Conservation (phyloP, 208 protist species). For the Trypanosoma scelopori region DNA sequence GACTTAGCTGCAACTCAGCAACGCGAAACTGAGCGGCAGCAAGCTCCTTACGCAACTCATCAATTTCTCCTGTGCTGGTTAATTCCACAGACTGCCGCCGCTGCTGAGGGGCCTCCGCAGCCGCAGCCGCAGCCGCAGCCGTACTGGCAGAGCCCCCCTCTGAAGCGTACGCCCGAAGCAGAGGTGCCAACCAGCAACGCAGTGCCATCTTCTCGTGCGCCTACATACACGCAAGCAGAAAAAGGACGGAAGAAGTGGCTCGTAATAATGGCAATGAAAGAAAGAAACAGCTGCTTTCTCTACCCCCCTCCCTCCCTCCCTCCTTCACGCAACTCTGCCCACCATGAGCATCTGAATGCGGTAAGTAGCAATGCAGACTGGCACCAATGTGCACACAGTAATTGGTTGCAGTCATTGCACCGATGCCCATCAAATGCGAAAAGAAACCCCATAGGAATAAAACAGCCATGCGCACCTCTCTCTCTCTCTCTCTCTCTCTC, state of each 20-base stretch:
- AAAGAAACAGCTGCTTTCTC: too few relatives aligned
- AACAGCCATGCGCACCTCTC: too few relatives aligned
- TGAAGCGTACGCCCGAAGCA: constrained; percentile 2
- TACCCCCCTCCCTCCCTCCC: too few relatives aligned
- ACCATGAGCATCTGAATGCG: too few relatives aligned
- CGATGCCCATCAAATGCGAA: neutral
- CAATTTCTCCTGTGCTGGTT: constrained; percentile 26
- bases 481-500: too few relatives aligned
- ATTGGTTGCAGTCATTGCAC: too few relatives aligned
- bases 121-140: neutral
- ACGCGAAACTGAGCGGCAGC: constrained; percentile 40
- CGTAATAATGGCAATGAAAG: constrained; percentile 9
- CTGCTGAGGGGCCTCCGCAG: neutral
- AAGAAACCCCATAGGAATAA: too few relatives aligned
- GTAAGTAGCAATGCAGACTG: too few relatives aligned
- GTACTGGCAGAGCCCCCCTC: neutral
- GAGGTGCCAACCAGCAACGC: neutral
- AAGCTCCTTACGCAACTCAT: constrained; percentile 39
- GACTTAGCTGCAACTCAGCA: constrained; percentile 47
- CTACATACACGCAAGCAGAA: neutral
- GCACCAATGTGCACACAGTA: too few relatives aligned
- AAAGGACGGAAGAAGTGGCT: too few relatives aligned
- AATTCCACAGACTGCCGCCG: neutral
- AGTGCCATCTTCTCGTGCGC: neutral
- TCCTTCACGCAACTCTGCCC: too few relatives aligned